phyloP scores from a whole-genome alignment of 139 green algal species.

The Zygnema circumcarinatum region DNA sequence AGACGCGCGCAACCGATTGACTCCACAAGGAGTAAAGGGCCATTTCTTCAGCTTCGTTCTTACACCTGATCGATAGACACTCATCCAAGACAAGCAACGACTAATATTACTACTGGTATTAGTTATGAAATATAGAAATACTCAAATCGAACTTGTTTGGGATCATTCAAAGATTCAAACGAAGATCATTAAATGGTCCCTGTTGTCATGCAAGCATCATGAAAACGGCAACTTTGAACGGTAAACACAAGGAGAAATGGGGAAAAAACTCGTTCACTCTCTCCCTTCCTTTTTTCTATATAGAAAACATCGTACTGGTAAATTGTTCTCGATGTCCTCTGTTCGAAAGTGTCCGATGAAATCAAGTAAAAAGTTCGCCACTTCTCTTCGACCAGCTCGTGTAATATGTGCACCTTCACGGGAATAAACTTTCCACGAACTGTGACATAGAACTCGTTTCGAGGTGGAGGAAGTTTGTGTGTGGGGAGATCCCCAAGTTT shows the following conservation, averaged over 20 bases:
- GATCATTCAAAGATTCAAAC: not conserved
- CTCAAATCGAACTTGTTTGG: not conserved
- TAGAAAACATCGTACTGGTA: conserved; percentile 19
- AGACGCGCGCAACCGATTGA: not conserved
- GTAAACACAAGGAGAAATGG: too few relatives aligned
- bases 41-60: conserved; percentile 10
- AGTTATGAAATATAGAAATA: not conserved
- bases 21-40: not conserved
- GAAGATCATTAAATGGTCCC: not conserved
- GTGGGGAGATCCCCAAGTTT: conserved; percentile 4
- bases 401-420: not conserved
- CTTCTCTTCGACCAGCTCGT: not conserved
- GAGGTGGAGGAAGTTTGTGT: not conserved
- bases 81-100: too few relatives aligned
- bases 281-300: too few relatives aligned
- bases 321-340: not conserved
- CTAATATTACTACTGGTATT: not conserved
- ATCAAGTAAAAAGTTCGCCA: not conserved
- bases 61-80: not conserved
- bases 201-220: not conserved
- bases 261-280: too few relatives aligned
- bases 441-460: not conserved
- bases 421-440: conserved; percentile 2
- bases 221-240: too few relatives aligned
- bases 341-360: not conserved